A percentile compares a stretch with the other conserved stretches of the same genome.
Evolutionary conservation across 2,329 filamentous ascomycete genomes (phyloP).

Genomic region (Bipolaris gigantea): DNA sequence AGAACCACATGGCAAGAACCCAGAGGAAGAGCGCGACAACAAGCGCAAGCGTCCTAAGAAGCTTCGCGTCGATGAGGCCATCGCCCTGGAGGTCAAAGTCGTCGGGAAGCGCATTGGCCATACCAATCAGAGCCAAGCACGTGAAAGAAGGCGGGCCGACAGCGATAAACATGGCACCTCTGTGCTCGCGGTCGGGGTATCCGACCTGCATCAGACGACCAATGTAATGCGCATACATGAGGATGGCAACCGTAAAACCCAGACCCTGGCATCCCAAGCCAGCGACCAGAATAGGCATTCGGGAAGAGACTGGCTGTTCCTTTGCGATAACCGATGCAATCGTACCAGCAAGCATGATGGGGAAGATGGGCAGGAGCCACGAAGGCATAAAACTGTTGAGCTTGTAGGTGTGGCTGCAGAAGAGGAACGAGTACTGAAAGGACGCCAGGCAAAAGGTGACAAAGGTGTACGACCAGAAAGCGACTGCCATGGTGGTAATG

Average conservation of each 20-base stretch:
- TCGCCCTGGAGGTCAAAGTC: constrained; percentile 54
- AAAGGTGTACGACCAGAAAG: constrained; percentile 51
- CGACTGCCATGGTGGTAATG: constrained; percentile 43
- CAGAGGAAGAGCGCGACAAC: constrained; percentile 62
- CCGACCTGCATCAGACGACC: constrained; percentile 70
- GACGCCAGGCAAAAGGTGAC: constrained; percentile 46
- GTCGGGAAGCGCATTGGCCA: constrained; percentile 58
- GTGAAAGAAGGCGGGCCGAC: constrained; percentile 76
- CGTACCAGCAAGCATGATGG: constrained; percentile 72
- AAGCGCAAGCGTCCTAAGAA: constrained; percentile 53
- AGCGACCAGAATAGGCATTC: constrained; percentile 65
- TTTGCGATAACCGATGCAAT: constrained; percentile 67
- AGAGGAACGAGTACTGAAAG: constrained; percentile 65
- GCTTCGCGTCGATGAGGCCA: constrained; percentile 47
- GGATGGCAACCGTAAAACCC: constrained; percentile 67
- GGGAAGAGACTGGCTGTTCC: constrained; percentile 59
- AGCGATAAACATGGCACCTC: constrained; percentile 73
- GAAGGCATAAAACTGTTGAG: constrained; percentile 72
- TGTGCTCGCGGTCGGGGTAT: constrained; percentile 64
- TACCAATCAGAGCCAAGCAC: constrained; percentile 68
- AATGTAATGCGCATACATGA: constrained; percentile 75
- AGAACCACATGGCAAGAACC: constrained; percentile 63
- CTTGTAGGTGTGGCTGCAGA: constrained; percentile 60
- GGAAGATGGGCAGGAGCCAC: constrained; percentile 75
- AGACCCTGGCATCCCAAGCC: constrained; percentile 71